Conservation (phyloP, 2,329 filamentous ascomycete species). For the Aspergillus sp. region DNA sequence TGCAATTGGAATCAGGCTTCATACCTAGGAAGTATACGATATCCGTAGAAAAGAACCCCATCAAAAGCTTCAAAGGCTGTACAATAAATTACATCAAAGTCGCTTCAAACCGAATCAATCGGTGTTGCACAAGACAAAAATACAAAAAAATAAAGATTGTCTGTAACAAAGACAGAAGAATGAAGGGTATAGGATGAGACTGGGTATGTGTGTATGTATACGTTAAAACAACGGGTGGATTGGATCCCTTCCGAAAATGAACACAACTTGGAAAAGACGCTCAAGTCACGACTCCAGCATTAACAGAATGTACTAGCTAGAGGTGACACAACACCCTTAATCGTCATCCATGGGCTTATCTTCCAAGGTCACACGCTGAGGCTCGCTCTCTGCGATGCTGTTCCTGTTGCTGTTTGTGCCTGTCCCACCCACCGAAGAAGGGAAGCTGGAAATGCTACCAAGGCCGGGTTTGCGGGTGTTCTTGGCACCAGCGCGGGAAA, state of each 20-base stretch:
- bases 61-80: slow-evolving; percentile 4
- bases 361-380: slow-evolving; percentile 55
- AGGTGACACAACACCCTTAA: background rate
- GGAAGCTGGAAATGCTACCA: slow-evolving; percentile 31
- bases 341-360: slow-evolving; percentile 74
- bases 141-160: background rate
- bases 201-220: slow-evolving; percentile 6
- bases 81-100: slow-evolving; percentile 5
- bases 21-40: slow-evolving; percentile 1
- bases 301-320: too few relatives aligned
- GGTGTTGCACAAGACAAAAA: background rate
- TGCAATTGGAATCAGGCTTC: background rate
- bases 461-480: slow-evolving; percentile 45
- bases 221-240: background rate
- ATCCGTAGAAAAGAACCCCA: background rate
- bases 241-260: background rate
- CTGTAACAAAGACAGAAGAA: slow-evolving; percentile 1
- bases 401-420: slow-evolving; percentile 26
- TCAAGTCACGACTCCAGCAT: too few relatives aligned
- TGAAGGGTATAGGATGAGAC: slow-evolving; percentile 10
- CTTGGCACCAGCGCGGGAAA: slow-evolving; percentile 47
- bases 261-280: too few relatives aligned
- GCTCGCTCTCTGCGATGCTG: slow-evolving; percentile 32
- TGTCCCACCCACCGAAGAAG: slow-evolving; percentile 14
- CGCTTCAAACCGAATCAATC: slow-evolving; percentile 3